phyloP scores from a whole-genome alignment of 108 stramenopile genomes.

The Cyclotella kingstonii region DNA sequence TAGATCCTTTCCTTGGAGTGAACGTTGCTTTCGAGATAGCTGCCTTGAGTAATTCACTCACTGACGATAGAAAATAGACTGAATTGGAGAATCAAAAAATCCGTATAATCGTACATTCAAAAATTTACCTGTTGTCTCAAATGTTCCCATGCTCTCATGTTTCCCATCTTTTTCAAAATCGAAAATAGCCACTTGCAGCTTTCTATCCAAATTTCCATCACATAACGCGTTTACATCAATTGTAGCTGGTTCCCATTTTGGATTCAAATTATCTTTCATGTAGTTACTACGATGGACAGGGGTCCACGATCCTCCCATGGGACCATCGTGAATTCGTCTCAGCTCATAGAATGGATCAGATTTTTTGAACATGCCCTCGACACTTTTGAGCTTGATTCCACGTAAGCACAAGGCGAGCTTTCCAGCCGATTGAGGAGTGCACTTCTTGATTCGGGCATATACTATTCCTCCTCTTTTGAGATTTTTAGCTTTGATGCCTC shows the following conservation, averaged over 20 bases:
- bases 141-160: slow-evolving; percentile 72
- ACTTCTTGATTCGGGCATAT: slow-evolving; percentile 59
- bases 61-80: not conserved
- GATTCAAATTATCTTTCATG: slow-evolving; percentile 61
- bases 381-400: slow-evolving; percentile 76
- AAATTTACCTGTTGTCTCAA: slow-evolving; percentile 56
- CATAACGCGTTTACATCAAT: slow-evolving; percentile 72
- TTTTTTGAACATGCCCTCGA: slow-evolving; percentile 71
- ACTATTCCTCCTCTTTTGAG: slow-evolving; percentile 72
- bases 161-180: slow-evolving; percentile 68
- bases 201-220: slow-evolving; percentile 72
- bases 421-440: slow-evolving; percentile 11
- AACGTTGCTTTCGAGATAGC: slow-evolving; percentile 4
- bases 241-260: slow-evolving; percentile 61
- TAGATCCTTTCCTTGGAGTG: slow-evolving; percentile 15
- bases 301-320: slow-evolving; percentile 51
- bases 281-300: slow-evolving; percentile 67
- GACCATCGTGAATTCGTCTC: slow-evolving; percentile 44
- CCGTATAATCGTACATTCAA: not conserved
- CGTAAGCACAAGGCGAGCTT: slow-evolving; percentile 27
- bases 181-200: slow-evolving; percentile 67
- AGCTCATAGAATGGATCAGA: slow-evolving; percentile 82
- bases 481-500: slow-evolving; percentile 63
- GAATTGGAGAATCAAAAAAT: not conserved
- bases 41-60: slow-evolving; percentile 16